Evolutionary conservation across 192 early-diverging fungal genomes (phyloP).

Genomic region (Backusella circina): DNA sequence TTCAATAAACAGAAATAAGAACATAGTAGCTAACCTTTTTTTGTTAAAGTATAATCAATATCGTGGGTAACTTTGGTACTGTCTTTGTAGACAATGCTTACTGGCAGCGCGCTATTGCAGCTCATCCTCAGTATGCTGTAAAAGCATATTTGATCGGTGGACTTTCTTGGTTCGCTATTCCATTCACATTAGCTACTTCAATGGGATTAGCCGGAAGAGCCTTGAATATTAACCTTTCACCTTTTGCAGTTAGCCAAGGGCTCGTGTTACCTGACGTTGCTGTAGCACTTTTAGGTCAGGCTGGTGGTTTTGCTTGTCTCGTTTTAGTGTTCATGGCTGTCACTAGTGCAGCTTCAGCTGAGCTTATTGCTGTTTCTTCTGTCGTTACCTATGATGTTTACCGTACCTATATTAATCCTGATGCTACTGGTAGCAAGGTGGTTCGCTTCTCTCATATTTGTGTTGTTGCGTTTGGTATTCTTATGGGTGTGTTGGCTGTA

Average conservation of each 20-base stretch:
- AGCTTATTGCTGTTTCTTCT: slow-evolving; percentile 72
- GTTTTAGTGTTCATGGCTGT: slow-evolving; percentile 77
- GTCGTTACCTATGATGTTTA: slow-evolving; percentile 73
- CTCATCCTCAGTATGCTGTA: slow-evolving; percentile 62
- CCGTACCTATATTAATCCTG: slow-evolving; percentile 65
- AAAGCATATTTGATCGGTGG: slow-evolving; percentile 72
- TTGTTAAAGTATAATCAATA: slow-evolving; percentile 55
- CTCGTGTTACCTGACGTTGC: slow-evolving; percentile 65
- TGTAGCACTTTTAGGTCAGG: slow-evolving; percentile 56
- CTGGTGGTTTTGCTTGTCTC: slow-evolving; percentile 60
- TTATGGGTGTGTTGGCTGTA: slow-evolving; percentile 67
- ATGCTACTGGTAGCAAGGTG: slow-evolving; percentile 59
- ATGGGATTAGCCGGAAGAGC: slow-evolving; percentile 67
- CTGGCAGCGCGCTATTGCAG: slow-evolving; percentile 73
- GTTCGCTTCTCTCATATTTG: slow-evolving; percentile 49
- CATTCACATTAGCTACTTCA: slow-evolving; percentile 69
- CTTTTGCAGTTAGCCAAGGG: slow-evolving; percentile 60
- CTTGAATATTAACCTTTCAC: slow-evolving; percentile 49
- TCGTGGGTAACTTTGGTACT: slow-evolving; percentile 77
- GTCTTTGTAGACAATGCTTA: slow-evolving; percentile 74
- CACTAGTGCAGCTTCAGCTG: slow-evolving; percentile 66
- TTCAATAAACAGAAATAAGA: background rate
- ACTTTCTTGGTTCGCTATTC: slow-evolving; percentile 75
- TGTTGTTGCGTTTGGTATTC: slow-evolving; percentile 57
- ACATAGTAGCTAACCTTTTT: background rate